phyloP scores from a whole-genome alignment of 108 stramenopile genomes.

The Cyclotella kingstonii region DNA sequence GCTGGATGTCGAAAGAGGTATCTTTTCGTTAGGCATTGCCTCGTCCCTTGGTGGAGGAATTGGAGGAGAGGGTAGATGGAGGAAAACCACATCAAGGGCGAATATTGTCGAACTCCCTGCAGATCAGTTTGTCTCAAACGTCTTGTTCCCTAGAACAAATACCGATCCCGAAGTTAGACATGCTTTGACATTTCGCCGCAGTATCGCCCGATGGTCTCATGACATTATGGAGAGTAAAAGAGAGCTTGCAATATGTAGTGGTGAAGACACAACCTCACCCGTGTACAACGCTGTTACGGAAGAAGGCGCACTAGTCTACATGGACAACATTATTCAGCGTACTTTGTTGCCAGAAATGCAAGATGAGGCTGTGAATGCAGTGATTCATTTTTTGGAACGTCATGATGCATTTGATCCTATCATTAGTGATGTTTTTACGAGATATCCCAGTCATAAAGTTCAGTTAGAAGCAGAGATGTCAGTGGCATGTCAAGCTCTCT shows the following conservation, averaged over 20 bases:
- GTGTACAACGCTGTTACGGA: slow-evolving; percentile 48
- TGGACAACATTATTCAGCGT: slow-evolving; percentile 79
- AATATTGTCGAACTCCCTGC: slow-evolving; percentile 62
- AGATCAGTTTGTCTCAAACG: slow-evolving; percentile 61
- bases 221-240: slow-evolving; percentile 54
- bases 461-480: slow-evolving; percentile 87
- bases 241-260: slow-evolving; percentile 62
- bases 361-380: slow-evolving; percentile 82
- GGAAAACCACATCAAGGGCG: slow-evolving; percentile 34
- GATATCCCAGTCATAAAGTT: slow-evolving; percentile 60
- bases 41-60: slow-evolving; percentile 5
- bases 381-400: slow-evolving; percentile 73
- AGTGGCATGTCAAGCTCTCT: slow-evolving; percentile 73
- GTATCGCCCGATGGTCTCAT: slow-evolving; percentile 66
- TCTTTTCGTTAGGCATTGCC: slow-evolving; percentile 69
- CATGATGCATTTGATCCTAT: slow-evolving; percentile 84
- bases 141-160: slow-evolving; percentile 70
- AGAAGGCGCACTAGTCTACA: slow-evolving; percentile 64
- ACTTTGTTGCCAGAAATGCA: slow-evolving; percentile 82
- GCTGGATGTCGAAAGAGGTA: slow-evolving; percentile 50
- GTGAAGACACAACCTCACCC: slow-evolving; percentile 68
- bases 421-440: slow-evolving; percentile 61
- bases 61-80: slow-evolving; percentile 11
- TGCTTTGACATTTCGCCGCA: slow-evolving; percentile 73
- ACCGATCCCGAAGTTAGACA: slow-evolving; percentile 76